Evolutionary conservation across 2,329 filamentous ascomycete species (phyloP), one percentile per base, ranked within the genome.

Genomic region (Claviceps digitariae): DNA sequence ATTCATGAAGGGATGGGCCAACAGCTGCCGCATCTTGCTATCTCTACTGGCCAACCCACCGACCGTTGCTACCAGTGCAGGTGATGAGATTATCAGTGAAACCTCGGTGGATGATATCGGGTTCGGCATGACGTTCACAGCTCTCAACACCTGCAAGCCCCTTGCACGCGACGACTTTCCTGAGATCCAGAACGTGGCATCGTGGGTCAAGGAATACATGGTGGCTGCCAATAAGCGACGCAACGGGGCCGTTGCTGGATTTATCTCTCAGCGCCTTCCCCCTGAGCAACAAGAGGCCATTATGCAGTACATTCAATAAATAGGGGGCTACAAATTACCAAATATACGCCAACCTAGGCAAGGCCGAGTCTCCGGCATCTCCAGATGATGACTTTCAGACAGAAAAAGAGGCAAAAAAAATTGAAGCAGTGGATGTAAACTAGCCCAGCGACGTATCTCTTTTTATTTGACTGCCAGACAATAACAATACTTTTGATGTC

Each of bases 81-180:
- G 84, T 54, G 84, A 88, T 58, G 89, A 94, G 59, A 72, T 87
- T 50, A 84, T 95, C 57, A 80, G 82, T 12, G 93, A 97, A 65
- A 84, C 89, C 3, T 91, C 97, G 62, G 87, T 95, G 27, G 93
- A 98, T 62, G 93, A 98, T 66, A 83, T 96, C 59, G 85, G 88
- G 29, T 98, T 98, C 64, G 93, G 93, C 27, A 83, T 96, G 58
- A 91, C 90, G 9, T 98, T 95, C 70, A 97, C 93, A 0, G 84
- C 87, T 34, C 78, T 98, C 57, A 95, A 91, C 72, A 96, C 91
- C 0, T 93, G 91, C 72, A 88, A 85, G 66, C 83, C 83, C 55
- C 74, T 81, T 4, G 72, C 79, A 1, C 77, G 76, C 51, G 93
- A 97, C 66, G 86, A 90, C 21, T 97, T 90, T 74, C 86, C 90